Evolutionary conservation across 208 protist species (phyloP).

Genomic region (Acanthamoeba royreba): DNA sequence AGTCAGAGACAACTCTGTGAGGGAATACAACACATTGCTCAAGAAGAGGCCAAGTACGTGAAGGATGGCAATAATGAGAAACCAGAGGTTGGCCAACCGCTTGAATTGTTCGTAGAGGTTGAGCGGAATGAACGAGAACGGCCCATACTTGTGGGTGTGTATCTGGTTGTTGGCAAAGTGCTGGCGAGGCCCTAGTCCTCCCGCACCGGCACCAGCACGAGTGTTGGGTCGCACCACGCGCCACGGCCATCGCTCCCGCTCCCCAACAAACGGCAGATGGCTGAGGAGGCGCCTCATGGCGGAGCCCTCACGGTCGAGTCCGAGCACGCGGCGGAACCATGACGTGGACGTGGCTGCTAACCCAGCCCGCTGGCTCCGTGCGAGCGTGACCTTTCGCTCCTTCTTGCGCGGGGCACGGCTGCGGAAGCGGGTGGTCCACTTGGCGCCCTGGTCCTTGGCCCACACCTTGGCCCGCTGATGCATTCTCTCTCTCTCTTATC

Average conservation of each 20-base stretch:
- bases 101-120: constrained; percentile 96
- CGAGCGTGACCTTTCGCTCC: neutral
- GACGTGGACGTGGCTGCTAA: neutral
- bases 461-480: neutral
- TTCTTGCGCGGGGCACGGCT: neutral
- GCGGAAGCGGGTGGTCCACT: neutral
- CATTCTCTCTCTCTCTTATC: no score
- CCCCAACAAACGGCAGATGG: neutral
- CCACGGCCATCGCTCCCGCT: neutral
- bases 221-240: neutral
- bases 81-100: constrained; percentile 93
- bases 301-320: neutral
- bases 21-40: neutral
- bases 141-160: constrained; percentile 91
- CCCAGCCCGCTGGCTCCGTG: neutral
- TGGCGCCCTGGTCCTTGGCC: neutral
- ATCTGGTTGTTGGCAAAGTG: constrained; percentile 81
- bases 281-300: neutral
- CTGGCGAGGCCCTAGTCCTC: neutral
- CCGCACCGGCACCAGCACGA: neutral
- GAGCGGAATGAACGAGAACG: constrained; percentile 90
- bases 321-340: neutral
- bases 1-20: neutral
- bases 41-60: constrained; percentile 74
- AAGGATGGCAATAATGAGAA: constrained; percentile 90